Conservation (phyloP, 441 rosid species). For the Pelargonium fulgidum region DNA sequence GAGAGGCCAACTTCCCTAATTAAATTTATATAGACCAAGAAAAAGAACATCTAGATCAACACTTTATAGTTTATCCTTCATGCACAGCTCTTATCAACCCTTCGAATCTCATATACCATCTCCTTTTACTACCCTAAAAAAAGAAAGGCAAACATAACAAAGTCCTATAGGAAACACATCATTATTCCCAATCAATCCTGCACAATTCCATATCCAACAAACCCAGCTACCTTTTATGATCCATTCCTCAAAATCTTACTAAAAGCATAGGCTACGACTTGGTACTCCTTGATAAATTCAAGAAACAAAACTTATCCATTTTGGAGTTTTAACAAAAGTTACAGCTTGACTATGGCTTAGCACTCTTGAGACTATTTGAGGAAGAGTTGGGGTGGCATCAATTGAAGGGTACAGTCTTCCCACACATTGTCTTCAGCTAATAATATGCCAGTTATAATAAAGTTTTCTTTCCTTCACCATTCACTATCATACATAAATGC, state of each 20-base stretch:
- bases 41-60: neutral
- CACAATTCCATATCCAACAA: slow-evolving; percentile 7
- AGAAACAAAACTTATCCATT: neutral
- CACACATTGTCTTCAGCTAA: too few relatives aligned
- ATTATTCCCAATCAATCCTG: slow-evolving; percentile 6
- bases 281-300: neutral
- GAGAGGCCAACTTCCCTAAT: slow-evolving; percentile 13
- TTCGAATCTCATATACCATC: slow-evolving; percentile 7
- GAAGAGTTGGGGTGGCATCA: neutral
- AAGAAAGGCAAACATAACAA: neutral
- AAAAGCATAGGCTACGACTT: neutral
- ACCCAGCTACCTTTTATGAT: neutral
- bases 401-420: too few relatives aligned
- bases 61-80: slow-evolving; percentile 14
- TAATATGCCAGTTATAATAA: too few relatives aligned
- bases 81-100: slow-evolving; percentile 14
- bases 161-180: neutral
- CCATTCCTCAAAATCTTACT: slow-evolving; percentile 17
- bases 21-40: slow-evolving; percentile 8
- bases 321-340: neutral
- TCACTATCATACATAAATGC: too few relatives aligned
- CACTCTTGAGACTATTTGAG: neutral
- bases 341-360: neutral
- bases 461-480: too few relatives aligned
- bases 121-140: slow-evolving; percentile 14